These are phyloP conservation scores for Phaeophleospora eucalypticola DNA, from an alignment of 2,329 filamentous ascomycete species.

Conservation along the genomic window DNA sequence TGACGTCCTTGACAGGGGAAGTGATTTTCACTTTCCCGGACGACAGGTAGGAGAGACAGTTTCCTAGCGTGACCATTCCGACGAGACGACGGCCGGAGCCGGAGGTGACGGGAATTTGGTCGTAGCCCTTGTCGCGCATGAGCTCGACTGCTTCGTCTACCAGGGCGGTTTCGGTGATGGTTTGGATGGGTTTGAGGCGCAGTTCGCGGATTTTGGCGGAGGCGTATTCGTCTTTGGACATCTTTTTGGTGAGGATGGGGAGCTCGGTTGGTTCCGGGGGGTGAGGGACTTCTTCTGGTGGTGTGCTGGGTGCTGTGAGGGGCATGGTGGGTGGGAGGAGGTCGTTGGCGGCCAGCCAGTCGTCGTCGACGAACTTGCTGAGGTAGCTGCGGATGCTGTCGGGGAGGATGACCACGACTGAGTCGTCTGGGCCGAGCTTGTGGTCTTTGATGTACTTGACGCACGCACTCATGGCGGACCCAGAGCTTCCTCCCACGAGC, in stretches of 20 bases:
- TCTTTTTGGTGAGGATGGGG: constrained; percentile 35
- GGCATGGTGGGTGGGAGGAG: constrained; percentile 65
- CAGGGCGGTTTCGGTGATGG: constrained; percentile 64
- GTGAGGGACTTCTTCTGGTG: constrained; percentile 28
- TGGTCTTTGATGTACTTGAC: constrained; percentile 73
- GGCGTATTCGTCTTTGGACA: constrained; percentile 63
- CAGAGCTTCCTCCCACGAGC: constrained; percentile 87
- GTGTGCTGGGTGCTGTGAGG: constrained; percentile 36
- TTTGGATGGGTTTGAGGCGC: constrained; percentile 89
- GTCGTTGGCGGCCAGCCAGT: constrained; percentile 96
- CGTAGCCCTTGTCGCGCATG: constrained; percentile 97
- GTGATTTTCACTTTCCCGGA: constrained; percentile 71
- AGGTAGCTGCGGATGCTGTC: constrained; percentile 97
- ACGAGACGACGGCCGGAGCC: constrained; percentile 66
- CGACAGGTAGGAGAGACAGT: constrained; percentile 86
- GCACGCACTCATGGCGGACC: constrained; percentile 82
- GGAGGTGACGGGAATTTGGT: constrained; percentile 87
- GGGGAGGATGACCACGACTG: constrained; percentile 84
- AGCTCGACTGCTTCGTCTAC: constrained; percentile 91
- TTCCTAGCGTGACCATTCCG: constrained; percentile 89
- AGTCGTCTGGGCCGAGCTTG: constrained; percentile 74
- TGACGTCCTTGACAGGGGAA: constrained; percentile 76
- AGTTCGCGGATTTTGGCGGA: constrained; percentile 77
- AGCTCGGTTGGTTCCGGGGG: constrained; percentile 22
- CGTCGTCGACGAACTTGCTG: constrained; percentile 97